Percentiles rank a stretch among this genome's conserved stretches.
Conservation (phyloP, 306 rosid species). For the Quercus robur region DNA sequence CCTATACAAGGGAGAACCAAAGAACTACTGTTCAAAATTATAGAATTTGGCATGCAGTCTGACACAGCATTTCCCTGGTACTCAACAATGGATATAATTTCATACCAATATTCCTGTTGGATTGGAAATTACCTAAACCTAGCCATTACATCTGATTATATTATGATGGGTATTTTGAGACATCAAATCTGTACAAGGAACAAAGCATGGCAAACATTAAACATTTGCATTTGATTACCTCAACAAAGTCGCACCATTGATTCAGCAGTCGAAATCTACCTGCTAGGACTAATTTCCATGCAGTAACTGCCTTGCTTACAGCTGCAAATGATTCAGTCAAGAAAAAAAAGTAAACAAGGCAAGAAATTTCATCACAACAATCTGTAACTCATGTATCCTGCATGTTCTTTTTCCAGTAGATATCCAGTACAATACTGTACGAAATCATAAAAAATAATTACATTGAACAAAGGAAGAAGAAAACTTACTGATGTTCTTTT, state of each 20-base stretch:
- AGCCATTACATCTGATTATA: neutral
- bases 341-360: conserved; percentile 5
- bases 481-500: conserved; percentile 86
- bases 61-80: neutral
- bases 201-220: neutral
- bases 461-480: neutral
- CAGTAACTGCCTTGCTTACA: conserved; percentile 68
- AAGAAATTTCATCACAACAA: conserved; percentile 8
- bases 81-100: neutral
- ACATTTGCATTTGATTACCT: conserved; percentile 49
- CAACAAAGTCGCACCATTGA: conserved; percentile 93
- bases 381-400: neutral
- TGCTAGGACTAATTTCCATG: conserved; percentile 84
- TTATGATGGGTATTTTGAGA: neutral
- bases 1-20: too few species aligned
- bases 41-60: neutral
- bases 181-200: neutral
- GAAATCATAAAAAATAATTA: conserved; percentile 16
- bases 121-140: too few species aligned
- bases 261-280: conserved; percentile 79
- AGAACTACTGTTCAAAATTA: neutral
- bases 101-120: neutral
- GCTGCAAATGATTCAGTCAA: conserved; percentile 49
- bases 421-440: neutral
- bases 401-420: neutral